Conservation (phyloP, 2,329 filamentous ascomycete species). For the Phyllachora maydis region DNA sequence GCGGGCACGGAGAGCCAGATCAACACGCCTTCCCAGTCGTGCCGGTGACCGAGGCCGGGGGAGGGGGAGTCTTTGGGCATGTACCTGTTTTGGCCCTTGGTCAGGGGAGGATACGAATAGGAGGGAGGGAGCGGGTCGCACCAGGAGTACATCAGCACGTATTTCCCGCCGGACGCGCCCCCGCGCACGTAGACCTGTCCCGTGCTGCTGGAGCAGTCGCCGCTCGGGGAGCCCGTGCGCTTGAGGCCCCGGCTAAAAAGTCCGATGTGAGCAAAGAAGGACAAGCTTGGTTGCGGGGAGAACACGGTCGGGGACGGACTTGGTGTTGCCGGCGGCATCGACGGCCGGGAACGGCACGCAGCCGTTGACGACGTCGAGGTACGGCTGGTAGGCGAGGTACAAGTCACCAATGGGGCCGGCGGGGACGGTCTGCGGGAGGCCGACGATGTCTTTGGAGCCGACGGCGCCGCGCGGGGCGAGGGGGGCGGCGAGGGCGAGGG, state of each 20-base stretch:
- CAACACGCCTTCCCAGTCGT: conserved; percentile 15
- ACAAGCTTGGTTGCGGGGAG: background rate
- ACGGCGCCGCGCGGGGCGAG: conserved; percentile 10
- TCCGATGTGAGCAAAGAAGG: conserved; percentile 2
- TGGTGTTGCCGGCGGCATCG: conserved; percentile 20
- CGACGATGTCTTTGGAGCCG: conserved; percentile 11
- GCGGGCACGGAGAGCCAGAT: no score
- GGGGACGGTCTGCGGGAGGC: conserved; percentile 12
- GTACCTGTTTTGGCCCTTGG: conserved; percentile 9
- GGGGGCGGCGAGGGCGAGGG: conserved; percentile 4
- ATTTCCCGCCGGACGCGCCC: conserved; percentile 8
- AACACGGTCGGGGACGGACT: conserved; percentile 3
- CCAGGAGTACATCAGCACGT: conserved; percentile 13
- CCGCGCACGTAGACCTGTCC: conserved; percentile 14
- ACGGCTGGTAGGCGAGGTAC: conserved; percentile 15
- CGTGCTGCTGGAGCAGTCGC: conserved; percentile 9
- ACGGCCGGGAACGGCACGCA: conserved; percentile 38
- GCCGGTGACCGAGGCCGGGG: conserved; percentile 12
- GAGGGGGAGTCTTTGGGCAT: conserved; percentile 19
- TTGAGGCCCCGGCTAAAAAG: conserved; percentile 9
- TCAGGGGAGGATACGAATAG: no score
- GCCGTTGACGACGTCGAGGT: conserved; percentile 25
- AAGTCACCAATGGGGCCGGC: conserved; percentile 8
- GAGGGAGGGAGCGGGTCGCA: no score
- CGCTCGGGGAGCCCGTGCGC: conserved; percentile 7